Percentiles rank a stretch among this genome's conserved stretches.
Conservation (phyloP, 2,329 filamentous ascomycete species). For the Tolypocladium cylindrosporum region DNA sequence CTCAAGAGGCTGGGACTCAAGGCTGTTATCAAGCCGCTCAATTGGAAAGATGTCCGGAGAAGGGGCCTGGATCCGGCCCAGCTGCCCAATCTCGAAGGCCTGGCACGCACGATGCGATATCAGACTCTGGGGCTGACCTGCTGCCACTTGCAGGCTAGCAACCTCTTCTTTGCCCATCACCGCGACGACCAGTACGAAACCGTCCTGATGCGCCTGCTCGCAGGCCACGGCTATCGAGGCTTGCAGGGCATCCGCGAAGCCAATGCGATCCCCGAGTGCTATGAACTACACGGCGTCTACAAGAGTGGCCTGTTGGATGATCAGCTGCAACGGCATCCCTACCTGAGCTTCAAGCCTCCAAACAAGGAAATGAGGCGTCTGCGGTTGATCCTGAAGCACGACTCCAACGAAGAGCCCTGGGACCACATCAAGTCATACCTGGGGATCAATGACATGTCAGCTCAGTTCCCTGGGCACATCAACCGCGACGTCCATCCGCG, state of each 20-base stretch:
- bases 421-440: constrained; percentile 6
- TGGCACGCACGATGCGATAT: constrained; percentile 67
- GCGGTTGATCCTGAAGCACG: constrained; percentile 17
- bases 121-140: constrained; percentile 57
- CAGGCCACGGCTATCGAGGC: constrained; percentile 58
- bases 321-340: constrained; percentile 24
- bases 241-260: constrained; percentile 58
- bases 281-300: constrained; percentile 61
- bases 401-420: constrained; percentile 13
- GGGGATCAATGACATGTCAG: constrained; percentile 11
- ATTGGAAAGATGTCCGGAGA: constrained; percentile 37
- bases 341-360: constrained; percentile 25
- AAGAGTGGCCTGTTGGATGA: constrained; percentile 51
- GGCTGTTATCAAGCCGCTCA: constrained; percentile 13
- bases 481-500: constrained; percentile 8
- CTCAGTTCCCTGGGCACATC: constrained; percentile 16
- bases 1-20: constrained; percentile 27
- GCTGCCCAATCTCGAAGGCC: constrained; percentile 61
- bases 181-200: constrained; percentile 88
- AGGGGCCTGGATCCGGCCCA: constrained; percentile 18
- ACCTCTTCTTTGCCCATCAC: constrained; percentile 76
- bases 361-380: constrained; percentile 18
- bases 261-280: constrained; percentile 73
- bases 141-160: constrained; percentile 35
- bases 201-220: constrained; percentile 65